phyloP scores from a whole-genome alignment of 2,329 filamentous ascomycete species.

The Colletotrichum tanaceti region DNA sequence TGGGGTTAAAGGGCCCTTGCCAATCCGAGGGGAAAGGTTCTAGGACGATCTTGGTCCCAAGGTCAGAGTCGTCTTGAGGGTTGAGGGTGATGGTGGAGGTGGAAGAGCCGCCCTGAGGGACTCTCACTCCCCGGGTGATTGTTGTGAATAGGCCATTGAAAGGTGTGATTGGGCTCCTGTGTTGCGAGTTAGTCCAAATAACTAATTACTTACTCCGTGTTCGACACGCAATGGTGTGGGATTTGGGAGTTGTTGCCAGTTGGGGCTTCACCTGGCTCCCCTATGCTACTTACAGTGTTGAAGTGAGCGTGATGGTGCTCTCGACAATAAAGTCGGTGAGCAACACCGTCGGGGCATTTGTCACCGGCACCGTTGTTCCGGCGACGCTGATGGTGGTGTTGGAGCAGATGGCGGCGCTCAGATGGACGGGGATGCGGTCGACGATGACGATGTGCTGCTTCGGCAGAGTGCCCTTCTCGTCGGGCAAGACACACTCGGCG shows the following conservation, averaged over 20 bases:
- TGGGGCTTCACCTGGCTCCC: too few relatives aligned
- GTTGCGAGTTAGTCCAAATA: not conserved
- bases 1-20: not conserved
- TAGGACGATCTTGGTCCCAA: not conserved
- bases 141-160: not conserved
- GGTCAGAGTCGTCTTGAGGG: not conserved
- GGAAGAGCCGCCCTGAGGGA: not conserved
- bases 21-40: not conserved
- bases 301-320: constrained; percentile 20
- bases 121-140: not conserved
- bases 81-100: not conserved
- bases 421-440: constrained; percentile 11
- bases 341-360: constrained; percentile 24
- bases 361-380: constrained; percentile 17
- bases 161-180: not conserved
- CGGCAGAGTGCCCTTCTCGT: not conserved
- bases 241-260: too few relatives aligned
- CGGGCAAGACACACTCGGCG: not conserved
- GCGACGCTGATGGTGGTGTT: constrained; percentile 25
- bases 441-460: constrained; percentile 2
- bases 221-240: too few relatives aligned
- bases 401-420: constrained; percentile 20
- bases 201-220: not conserved
- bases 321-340: constrained; percentile 23
- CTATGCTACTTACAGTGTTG: constrained; percentile 24